These are phyloP conservation scores for Colletotrichum tabaci DNA, from an alignment of 2,329 filamentous ascomycete genomes.

Conservation along the genomic window DNA sequence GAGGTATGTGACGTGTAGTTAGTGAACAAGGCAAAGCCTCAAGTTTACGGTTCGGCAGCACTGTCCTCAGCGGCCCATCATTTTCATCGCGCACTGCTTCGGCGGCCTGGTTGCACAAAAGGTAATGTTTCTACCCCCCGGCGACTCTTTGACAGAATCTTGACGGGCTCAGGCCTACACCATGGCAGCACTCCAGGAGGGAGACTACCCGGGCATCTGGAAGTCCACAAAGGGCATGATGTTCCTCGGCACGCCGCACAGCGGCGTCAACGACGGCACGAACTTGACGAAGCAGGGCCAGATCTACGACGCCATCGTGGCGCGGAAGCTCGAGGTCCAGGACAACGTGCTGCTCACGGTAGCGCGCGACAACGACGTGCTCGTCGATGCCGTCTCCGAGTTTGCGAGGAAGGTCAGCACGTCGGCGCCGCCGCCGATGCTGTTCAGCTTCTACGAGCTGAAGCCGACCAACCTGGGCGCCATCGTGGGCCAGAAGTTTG, in stretches of 20 bases:
- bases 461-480: neutral
- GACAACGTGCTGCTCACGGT: neutral
- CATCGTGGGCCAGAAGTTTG: neutral
- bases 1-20: neutral
- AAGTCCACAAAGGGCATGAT: neutral
- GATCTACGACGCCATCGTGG: neutral
- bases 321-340: neutral
- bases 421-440: neutral
- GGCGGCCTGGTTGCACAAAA: neutral
- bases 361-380: neutral
- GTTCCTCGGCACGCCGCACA: neutral
- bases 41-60: neutral
- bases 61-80: neutral
- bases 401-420: neutral
- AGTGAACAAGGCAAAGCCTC: neutral
- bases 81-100: constrained; percentile 1
- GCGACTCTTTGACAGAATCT: neutral
- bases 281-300: neutral
- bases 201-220: neutral
- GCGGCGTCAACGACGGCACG: neutral
- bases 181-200: neutral
- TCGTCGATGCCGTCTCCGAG: neutral
- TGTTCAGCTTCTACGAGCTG: neutral
- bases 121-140: neutral
- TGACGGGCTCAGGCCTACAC: neutral